A percentile compares a stretch with the other conserved stretches of the same genome.
Evolutionary conservation across 108 stramenopile genomes (phyloP).

Genomic region (Cyclostephanos tholiformis): DNA sequence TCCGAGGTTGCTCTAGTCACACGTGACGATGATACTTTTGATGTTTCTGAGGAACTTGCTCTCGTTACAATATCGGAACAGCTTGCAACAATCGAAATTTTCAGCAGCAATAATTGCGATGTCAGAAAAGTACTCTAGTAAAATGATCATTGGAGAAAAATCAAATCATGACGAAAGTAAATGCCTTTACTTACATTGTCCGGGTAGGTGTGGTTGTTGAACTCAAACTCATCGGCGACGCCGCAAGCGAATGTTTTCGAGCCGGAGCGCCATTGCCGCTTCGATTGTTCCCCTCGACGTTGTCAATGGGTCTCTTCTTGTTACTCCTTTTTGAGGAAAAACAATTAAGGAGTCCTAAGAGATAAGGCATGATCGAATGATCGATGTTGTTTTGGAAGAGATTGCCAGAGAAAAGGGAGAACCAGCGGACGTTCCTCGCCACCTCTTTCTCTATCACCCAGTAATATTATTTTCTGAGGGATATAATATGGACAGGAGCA

Average conservation of each 20-base stretch:
- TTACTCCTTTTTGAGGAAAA: constrained; percentile 6
- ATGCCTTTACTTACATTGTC: not conserved
- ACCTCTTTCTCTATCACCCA: no score
- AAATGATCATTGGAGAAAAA: not conserved
- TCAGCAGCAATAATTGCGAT: not conserved
- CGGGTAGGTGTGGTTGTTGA: not conserved
- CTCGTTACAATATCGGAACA: not conserved
- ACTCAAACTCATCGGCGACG: not conserved
- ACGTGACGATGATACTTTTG: not conserved
- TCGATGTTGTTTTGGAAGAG: no score
- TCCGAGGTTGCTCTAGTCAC: not conserved
- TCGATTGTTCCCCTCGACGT: not conserved
- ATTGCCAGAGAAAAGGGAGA: no score
- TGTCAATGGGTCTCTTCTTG: not conserved
- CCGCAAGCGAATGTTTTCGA: not conserved
- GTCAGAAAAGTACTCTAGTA: not conserved
- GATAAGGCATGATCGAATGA: constrained; percentile 8
- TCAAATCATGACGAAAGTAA: not conserved
- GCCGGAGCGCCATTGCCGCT: not conserved
- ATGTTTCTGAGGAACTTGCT: not conserved
- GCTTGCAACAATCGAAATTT: not conserved
- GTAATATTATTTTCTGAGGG: no score
- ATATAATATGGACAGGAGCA: no score
- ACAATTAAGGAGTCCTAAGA: not conserved
- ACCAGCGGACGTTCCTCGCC: no score